A percentile compares a stretch with the other conserved stretches of the same genome.
Conservation (phyloP, 805 yeast species). For the Schwanniomyces polymorphus region DNA sequence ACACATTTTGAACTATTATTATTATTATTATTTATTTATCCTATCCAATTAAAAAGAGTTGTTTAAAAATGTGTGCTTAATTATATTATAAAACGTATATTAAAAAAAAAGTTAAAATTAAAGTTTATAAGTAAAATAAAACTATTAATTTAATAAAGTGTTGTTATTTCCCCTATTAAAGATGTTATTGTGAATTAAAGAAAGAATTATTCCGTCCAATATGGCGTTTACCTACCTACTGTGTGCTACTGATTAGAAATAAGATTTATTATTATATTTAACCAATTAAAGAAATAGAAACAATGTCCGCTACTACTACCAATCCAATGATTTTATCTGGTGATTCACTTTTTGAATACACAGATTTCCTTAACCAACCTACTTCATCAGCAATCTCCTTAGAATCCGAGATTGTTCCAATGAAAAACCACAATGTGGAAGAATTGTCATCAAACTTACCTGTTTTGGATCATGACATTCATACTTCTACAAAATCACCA, state of each 20-base stretch:
- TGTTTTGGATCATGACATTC: slow-evolving; percentile 1
- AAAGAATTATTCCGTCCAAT: slow-evolving; percentile 21
- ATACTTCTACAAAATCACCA: slow-evolving; percentile 34
- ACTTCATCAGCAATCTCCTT: slow-evolving; percentile 2
- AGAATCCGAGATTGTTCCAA: slow-evolving; percentile 4
- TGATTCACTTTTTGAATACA: slow-evolving; percentile 25
- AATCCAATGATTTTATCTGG: slow-evolving; percentile 20
- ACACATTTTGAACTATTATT: slow-evolving; percentile 2
- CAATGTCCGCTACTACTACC: slow-evolving; percentile 24
- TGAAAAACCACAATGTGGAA: slow-evolving; percentile 18
- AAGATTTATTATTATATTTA: background rate
- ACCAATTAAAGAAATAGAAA: slow-evolving; percentile 5
- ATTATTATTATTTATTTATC: slow-evolving; percentile 7
- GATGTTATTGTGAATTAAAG: slow-evolving; percentile 32
- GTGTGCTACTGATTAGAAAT: background rate
- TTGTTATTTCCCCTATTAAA: slow-evolving; percentile 26
- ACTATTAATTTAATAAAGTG: slow-evolving; percentile 18
- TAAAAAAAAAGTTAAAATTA: slow-evolving; percentile 8
- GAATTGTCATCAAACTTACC: slow-evolving; percentile 28
- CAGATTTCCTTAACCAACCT: slow-evolving; percentile 15
- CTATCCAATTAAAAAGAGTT: slow-evolving; percentile 5
- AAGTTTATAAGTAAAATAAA: slow-evolving; percentile 12
- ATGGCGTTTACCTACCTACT: slow-evolving; percentile 24
- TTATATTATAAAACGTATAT: slow-evolving; percentile 12
- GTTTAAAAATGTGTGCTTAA: slow-evolving; percentile 37